Evolutionary conservation across 108 stramenopile species (phyloP), one percentile per base, ranked within the genome.

Genomic region (Cyclotella cryptica): DNA sequence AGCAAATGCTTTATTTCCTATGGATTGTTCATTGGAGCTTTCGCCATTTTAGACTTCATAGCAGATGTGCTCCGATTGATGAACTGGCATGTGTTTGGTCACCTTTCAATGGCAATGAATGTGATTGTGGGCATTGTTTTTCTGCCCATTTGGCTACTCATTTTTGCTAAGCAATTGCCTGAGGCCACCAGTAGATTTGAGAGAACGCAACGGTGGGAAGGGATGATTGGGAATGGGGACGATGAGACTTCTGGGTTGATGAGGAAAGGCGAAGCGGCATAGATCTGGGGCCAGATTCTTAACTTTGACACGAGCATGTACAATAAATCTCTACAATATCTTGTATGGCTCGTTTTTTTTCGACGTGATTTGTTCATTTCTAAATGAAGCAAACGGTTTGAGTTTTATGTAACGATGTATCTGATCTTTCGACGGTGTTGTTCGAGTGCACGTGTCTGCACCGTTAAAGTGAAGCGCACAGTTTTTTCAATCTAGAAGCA

Each of bases 61-160:
- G 78, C 85, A 10, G 90, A 88, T 42, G 77, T 91, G 11, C 55
- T 91, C 29, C 85, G 89, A n/a, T 78, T 92, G 44, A 52, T 81
- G 0, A 79, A 82, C 12, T 90, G 88, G 77, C 13, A 43, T 24
- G 26, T 71, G 14, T 91, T 89, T 69, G 64, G 71, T 14, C 46
- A 43, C 18, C 79, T 90, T 66, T 75, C 89, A 22, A 76, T 90
- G 69, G 77, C 67, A 24, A 83, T 82, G 21, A 77, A 83, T 21
- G 5, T 68, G 1, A 28, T 88, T 11, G 80, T 86, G 24, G 90
- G 86, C 10, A 39, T 92, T 35, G 57, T 94, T 17, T 71, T 90
- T 18, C 35, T 92, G 10, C 93, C 93, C 0, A 57, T 80, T 57
- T 91, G 90, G 89, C 68, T 90, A 24, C 28, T 90, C 0, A 41